Percentiles rank a stretch among this genome's conserved stretches.
Evolutionary conservation across 495 filamentous ascomycete genomes (phyloP).

Genomic region (Paragyromitra xinjiangensis): DNA sequence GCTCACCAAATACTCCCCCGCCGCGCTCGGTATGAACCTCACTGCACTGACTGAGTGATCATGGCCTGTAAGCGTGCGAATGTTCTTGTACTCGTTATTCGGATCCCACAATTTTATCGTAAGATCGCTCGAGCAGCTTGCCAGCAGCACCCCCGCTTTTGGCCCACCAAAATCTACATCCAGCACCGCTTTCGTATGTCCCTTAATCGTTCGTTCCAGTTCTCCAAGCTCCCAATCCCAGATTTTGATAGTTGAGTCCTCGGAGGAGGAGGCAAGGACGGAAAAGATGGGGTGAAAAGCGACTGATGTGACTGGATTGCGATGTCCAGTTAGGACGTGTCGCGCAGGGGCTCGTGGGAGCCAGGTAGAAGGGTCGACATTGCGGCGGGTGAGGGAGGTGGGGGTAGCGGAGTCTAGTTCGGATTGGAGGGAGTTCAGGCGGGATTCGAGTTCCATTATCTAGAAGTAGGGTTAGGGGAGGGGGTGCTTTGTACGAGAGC

Average conservation of each 20-base stretch:
- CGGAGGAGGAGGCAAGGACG: constrained; percentile 88
- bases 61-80: constrained; percentile 89
- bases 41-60: constrained; percentile 90
- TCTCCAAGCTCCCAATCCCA: constrained; percentile 99
- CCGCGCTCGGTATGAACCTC: constrained; percentile 85
- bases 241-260: constrained; percentile 88
- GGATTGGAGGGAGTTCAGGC: constrained; percentile 72
- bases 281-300: constrained; percentile 96
- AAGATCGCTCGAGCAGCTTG: constrained; percentile 87
- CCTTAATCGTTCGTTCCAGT: constrained; percentile 88
- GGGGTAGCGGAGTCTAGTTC: constrained; percentile 89
- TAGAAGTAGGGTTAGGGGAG: constrained; percentile 59
- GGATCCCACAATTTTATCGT: constrained; percentile 98
- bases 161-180: constrained; percentile 94
- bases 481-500: constrained; percentile 7
- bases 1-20: constrained; percentile 81
- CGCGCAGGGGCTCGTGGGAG: constrained; percentile 81
- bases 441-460: constrained; percentile 93
- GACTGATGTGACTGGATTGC: constrained; percentile 81
- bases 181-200: constrained; percentile 87
- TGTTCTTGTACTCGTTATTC: constrained; percentile 92
- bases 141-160: constrained; percentile 82
- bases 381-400: constrained; percentile 76
- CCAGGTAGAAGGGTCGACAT: constrained; percentile 87
- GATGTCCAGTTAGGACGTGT: constrained; percentile 85